Evolutionary conservation across 345 rosid genomes (phyloP).

Genomic region (Eucalyptus pauciflora): DNA sequence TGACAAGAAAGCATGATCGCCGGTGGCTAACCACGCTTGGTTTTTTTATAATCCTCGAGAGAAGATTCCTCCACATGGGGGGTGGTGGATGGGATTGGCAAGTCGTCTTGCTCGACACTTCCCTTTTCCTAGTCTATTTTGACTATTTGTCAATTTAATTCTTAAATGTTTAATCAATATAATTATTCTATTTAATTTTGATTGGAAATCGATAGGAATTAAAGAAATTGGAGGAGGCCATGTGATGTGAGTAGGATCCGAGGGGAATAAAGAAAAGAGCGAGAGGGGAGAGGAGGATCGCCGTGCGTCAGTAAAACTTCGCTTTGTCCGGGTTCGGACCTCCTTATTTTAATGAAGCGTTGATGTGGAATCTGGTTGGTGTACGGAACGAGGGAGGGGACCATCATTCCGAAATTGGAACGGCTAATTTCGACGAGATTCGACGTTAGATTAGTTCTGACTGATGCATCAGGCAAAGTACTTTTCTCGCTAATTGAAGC

Average conservation of each 20-base stretch:
- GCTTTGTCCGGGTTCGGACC: background rate
- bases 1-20: background rate
- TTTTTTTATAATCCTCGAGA: background rate
- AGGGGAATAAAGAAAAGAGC: background rate
- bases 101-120: background rate
- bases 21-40: background rate
- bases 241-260: background rate
- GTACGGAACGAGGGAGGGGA: background rate
- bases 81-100: background rate
- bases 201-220: rapidly evolving
- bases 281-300: background rate
- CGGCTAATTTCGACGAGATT: background rate
- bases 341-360: background rate
- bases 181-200: rapidly evolving
- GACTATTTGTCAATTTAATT: rapidly evolving
- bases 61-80: background rate
- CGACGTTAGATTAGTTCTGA: background rate
- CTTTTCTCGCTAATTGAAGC: background rate
- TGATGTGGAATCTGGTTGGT: background rate
- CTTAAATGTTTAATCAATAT: rapidly evolving
- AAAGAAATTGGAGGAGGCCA: background rate
- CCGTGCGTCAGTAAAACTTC: background rate
- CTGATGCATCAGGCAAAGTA: background rate
- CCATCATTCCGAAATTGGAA: background rate
- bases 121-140: background rate